Conservation (phyloP, 345 rosid species). For the Salix exigua region DNA sequence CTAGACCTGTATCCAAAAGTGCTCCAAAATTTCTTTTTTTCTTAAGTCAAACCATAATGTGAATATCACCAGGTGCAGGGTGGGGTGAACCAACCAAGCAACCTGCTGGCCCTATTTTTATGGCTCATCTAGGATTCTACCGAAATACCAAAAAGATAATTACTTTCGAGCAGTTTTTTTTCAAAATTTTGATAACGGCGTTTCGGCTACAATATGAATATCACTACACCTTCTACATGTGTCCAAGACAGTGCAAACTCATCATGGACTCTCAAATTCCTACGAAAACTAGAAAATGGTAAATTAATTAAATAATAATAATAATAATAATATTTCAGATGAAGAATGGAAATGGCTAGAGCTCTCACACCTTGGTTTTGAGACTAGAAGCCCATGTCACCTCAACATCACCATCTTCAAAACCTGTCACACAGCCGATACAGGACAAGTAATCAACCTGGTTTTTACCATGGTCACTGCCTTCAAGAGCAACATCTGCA, state of each 20-base stretch:
- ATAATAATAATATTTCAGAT: background rate
- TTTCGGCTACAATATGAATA: too few species aligned
- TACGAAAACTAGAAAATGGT: background rate
- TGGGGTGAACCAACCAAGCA: background rate
- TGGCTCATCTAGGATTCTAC: background rate
- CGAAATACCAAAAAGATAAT: background rate
- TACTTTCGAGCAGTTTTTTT: too few species aligned
- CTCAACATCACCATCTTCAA: slow-evolving; percentile 62
- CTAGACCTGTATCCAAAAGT: background rate
- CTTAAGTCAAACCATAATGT: background rate
- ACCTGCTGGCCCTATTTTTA: background rate
- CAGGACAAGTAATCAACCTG: slow-evolving; percentile 44
- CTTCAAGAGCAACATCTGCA: slow-evolving; percentile 17
- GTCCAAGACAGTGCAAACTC: slow-evolving; percentile 1
- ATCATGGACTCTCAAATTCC: background rate
- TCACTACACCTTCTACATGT: background rate
- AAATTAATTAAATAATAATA: background rate
- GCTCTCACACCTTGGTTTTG: slow-evolving; percentile 51
- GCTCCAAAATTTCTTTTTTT: too few species aligned
- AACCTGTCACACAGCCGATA: slow-evolving; percentile 68
- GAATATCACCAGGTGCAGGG: background rate
- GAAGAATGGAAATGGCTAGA: slow-evolving; percentile 9
- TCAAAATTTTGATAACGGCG: too few species aligned
- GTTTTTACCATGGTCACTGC: slow-evolving; percentile 9
- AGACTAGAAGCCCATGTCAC: slow-evolving; percentile 81